phyloP scores from a whole-genome alignment of 495 filamentous ascomycete species.

The Neurospora terricola region DNA sequence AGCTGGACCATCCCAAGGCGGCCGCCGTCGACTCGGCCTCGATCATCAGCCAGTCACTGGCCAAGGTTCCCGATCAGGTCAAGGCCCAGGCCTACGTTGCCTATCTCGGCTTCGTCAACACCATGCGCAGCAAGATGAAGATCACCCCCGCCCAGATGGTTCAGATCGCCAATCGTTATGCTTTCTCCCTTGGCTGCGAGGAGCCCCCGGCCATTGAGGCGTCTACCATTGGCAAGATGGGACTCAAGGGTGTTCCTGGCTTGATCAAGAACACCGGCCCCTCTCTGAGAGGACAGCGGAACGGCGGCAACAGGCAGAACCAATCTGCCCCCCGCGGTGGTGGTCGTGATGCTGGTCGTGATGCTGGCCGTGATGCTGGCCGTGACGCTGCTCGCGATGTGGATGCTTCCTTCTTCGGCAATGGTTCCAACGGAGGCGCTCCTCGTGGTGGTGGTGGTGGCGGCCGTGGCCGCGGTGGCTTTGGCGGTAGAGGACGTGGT shows the following conservation, averaged over 20 bases:
- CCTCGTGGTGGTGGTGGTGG: background rate
- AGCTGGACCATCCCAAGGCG: conserved; percentile 14
- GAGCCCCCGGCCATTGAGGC: conserved; percentile 11
- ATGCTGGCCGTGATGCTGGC: background rate
- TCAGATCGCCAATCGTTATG: conserved; percentile 15
- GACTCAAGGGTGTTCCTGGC: conserved; percentile 23
- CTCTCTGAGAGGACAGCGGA: background rate
- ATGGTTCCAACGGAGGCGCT: background rate
- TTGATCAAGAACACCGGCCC: conserved; percentile 5
- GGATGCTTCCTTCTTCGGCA: background rate
- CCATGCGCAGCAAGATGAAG: conserved; percentile 9
- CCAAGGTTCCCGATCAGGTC: conserved; percentile 12
- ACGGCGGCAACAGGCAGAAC: background rate
- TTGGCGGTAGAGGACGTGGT: background rate
- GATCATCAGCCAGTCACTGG: conserved; percentile 16
- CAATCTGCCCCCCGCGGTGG: background rate
- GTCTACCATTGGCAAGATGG: conserved; percentile 20
- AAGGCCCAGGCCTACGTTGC: conserved; percentile 19
- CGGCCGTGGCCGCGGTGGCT: background rate
- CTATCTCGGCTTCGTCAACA: conserved; percentile 19
- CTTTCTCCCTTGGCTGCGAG: conserved; percentile 13
- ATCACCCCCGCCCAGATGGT: conserved; percentile 11
- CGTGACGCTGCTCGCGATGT: background rate
- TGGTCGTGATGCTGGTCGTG: background rate
- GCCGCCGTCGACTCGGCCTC: conserved; percentile 7